Base-by-base conservation (phyloP, 2,329 filamentous ascomycete species). In the Fonsecaea erecta region DNA sequence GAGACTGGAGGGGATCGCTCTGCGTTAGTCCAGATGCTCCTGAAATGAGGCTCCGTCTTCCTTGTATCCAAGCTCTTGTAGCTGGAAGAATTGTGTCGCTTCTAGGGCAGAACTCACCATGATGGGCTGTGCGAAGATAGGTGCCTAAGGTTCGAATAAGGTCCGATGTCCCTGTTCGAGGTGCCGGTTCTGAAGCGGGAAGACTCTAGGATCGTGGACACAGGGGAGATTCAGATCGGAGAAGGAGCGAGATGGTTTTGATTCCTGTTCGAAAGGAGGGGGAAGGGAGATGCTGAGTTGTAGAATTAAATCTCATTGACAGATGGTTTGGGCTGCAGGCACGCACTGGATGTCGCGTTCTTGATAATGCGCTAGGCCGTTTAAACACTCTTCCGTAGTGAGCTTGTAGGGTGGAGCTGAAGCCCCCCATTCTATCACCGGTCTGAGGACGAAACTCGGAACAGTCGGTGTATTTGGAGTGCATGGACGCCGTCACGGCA, bases 1-100 rank as follows among this genome's bases (percentile, higher is more conserved):
- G 90, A 75, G 92, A 90, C 91, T 96, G 78, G 30, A 21, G 66
- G 40, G 11, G 21, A 48, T 21, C 6, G 18, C 21, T 2, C 7
- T 21, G 21, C 21, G 43, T 48, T 5, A 48, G 43, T 26, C 21
- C 2, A 48, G 18, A 3, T 48, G 2, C 9, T 48, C 56, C 64
- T 26, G 14, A 51, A 51, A 35, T 48, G 28, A 26, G 3, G n/a
- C 3, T n/a, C n/a, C 18, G 9, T 57, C 43, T 12, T 18, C 26
- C 11, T 11, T 53, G 14, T 21, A 11, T n/a, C 1, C n/a, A 28
- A 21, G 30, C 5, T 9, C 7, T 43, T 56, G 34, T 26, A n/a
- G 28, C 16, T 52, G 16, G 5, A 21, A 52, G 9, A 16, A n/a
- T n/a, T 40, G 8, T 28, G 12, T 7, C 37, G 30, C 24, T 32